Conservation (phyloP, 139 green algal genomes). For the Chlorella ohadii region DNA sequence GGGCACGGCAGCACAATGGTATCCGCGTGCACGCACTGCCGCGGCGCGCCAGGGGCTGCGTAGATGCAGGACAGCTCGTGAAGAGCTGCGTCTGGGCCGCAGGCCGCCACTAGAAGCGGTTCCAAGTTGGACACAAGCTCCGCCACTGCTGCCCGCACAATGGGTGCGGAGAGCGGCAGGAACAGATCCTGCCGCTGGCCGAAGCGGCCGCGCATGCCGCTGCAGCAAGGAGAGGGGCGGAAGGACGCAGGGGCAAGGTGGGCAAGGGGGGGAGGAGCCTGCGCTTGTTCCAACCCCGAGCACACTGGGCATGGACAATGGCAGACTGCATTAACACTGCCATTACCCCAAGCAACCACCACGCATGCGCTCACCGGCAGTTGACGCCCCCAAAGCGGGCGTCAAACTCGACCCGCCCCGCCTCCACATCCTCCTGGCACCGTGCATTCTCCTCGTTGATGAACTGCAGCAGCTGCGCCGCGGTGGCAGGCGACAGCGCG, state of each 20-base stretch:
- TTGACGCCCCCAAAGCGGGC: slow-evolving; percentile 3
- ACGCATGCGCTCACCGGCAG: background rate
- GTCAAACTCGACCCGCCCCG: slow-evolving; percentile 5
- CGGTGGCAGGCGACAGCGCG: background rate
- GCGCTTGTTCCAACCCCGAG: no score
- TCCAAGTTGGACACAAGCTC: background rate
- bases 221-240: background rate
- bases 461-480: background rate
- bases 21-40: slow-evolving; percentile 3
- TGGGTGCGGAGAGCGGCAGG: background rate
- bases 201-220: slow-evolving; percentile 8
- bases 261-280: no score
- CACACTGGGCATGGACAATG: no score
- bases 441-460: background rate
- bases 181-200: slow-evolving; percentile 8
- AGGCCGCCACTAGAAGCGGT: background rate
- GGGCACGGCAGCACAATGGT: slow-evolving; percentile 5
- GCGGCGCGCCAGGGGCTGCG: background rate
- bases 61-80: slow-evolving; percentile 12
- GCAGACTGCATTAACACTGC: no score
- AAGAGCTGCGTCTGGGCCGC: background rate
- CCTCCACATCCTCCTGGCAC: slow-evolving; percentile 5
- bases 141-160: background rate
- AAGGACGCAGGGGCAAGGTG: no score
- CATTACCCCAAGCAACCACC: no score